Percentiles rank a stretch among this genome's conserved stretches.
These are phyloP conservation scores for Boletus rex-veris DNA, from an alignment of 768 basidiomycete genomes.

Conservation along the genomic window DNA sequence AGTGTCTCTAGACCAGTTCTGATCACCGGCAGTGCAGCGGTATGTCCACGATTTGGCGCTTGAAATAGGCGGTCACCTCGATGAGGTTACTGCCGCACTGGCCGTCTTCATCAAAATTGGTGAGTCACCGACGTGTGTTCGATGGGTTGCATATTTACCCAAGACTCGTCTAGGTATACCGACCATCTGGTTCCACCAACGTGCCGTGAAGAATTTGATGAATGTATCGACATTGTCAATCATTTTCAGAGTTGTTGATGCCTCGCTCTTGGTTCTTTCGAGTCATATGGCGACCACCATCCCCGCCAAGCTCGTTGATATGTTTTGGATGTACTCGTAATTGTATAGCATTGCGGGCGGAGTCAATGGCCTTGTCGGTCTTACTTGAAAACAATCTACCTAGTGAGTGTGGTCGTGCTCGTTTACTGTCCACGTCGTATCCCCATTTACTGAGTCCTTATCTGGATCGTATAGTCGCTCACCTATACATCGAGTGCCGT, in stretches of 20 bases:
- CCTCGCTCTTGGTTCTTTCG: slow-evolving; percentile 45
- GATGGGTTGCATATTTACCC: background rate
- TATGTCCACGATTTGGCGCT: slow-evolving; percentile 47
- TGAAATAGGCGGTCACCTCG: slow-evolving; percentile 50
- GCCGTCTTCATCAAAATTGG: slow-evolving; percentile 51
- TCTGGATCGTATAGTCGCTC: slow-evolving; percentile 35
- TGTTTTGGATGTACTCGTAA: slow-evolving; percentile 52
- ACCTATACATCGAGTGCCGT: slow-evolving; percentile 49
- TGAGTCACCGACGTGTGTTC: slow-evolving; percentile 16
- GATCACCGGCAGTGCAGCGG: slow-evolving; percentile 46
- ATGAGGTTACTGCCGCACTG: slow-evolving; percentile 44
- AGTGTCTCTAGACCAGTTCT: slow-evolving; percentile 42
- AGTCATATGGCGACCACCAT: slow-evolving; percentile 27
- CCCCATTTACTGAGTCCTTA: background rate
- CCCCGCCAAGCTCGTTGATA: slow-evolving; percentile 41
- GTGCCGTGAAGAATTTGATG: too few species aligned
- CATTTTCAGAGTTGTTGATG: slow-evolving; percentile 49
- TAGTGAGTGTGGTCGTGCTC: slow-evolving; percentile 36
- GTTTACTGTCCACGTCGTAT: background rate
- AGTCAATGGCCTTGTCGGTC: slow-evolving; percentile 47
- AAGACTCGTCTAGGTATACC: slow-evolving; percentile 40
- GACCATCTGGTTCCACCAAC: slow-evolving; percentile 44
- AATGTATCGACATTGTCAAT: slow-evolving; percentile 31
- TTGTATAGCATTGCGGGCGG: slow-evolving; percentile 52
- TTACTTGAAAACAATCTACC: slow-evolving; percentile 55